Evolutionary conservation across 768 basidiomycete genomes (phyloP).

Genomic region (Amanita pallidorosea): DNA sequence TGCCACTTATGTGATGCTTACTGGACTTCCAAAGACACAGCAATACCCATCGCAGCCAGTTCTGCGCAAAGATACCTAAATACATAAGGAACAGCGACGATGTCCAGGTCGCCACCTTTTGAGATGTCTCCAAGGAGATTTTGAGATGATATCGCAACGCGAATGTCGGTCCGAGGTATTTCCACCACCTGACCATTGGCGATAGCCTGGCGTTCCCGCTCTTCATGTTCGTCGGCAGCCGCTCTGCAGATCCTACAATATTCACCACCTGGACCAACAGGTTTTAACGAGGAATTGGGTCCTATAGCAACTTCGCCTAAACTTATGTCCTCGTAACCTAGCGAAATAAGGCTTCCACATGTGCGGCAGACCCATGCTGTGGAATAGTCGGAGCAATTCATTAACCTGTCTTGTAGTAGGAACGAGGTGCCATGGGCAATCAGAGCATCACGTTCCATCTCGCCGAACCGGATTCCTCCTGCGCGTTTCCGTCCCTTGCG

Average conservation of each 20-base stretch:
- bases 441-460: conserved; percentile 99
- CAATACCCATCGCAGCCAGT: conserved; percentile 97
- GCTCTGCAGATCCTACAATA: conserved; percentile 92
- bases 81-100: conserved; percentile 92
- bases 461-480: conserved; percentile 98
- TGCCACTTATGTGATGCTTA: conserved; percentile 17
- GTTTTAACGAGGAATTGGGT: conserved; percentile 36
- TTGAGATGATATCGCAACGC: conserved; percentile 55
- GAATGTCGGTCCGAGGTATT: conserved; percentile 37
- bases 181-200: conserved; percentile 42
- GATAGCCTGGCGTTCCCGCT: conserved; percentile 46
- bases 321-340: conserved; percentile 87
- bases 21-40: conserved; percentile 71
- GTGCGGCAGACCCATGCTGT: conserved; percentile 98
- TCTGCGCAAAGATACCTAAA: conserved; percentile 93
- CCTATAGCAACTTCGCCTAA: conserved; percentile 55
- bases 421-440: conserved; percentile 99
- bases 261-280: conserved; percentile 75
- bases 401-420: conserved; percentile 93
- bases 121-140: conserved; percentile 49
- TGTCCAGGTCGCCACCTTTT: conserved; percentile 81
- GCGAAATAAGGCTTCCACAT: conserved; percentile 90
- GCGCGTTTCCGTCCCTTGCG: conserved; percentile 89
- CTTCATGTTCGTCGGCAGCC: conserved; percentile 52
- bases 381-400: conserved; percentile 99